Conservation (phyloP, 164 flowering plant species). For the Chloranthus sessilifolius region DNA sequence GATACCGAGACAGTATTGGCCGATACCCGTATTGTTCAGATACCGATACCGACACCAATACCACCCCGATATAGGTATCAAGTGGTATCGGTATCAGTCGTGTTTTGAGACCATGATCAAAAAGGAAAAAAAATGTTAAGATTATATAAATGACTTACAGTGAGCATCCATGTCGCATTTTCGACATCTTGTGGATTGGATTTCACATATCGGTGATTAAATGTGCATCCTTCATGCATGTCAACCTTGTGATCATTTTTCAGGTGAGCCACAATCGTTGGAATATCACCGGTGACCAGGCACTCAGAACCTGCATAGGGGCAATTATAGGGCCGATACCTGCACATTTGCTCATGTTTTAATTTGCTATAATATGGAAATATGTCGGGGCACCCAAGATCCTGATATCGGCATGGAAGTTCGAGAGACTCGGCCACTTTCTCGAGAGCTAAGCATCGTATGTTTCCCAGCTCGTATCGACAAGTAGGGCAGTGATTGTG, state of each 20-base stretch:
- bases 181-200: slow-evolving; percentile 55
- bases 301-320: slow-evolving; percentile 83
- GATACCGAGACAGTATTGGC: too few relatives aligned
- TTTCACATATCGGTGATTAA: slow-evolving; percentile 69
- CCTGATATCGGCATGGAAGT: slow-evolving; percentile 54
- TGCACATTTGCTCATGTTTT: slow-evolving; percentile 59
- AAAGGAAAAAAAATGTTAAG: background rate
- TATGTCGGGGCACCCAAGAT: slow-evolving; percentile 49
- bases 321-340: slow-evolving; percentile 55
- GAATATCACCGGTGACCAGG: slow-evolving; percentile 51
- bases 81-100: too few relatives aligned
- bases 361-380: slow-evolving; percentile 58
- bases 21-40: too few relatives aligned
- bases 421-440: slow-evolving; percentile 72
- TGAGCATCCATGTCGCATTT: slow-evolving; percentile 76
- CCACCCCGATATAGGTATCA: too few relatives aligned
- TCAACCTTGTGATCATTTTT: slow-evolving; percentile 72
- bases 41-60: too few relatives aligned
- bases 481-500: slow-evolving; percentile 68
- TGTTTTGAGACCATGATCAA: background rate
- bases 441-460: slow-evolving; percentile 67
- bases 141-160: slow-evolving; percentile 42
- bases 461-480: slow-evolving; percentile 59
- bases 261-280: slow-evolving; percentile 49
- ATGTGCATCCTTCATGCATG: slow-evolving; percentile 68